Percentiles rank a stretch among this genome's conserved stretches.
These are phyloP conservation scores for Eucalyptus sp. DNA, from an alignment of 345 rosid genomes.

Conservation along the genomic window DNA sequence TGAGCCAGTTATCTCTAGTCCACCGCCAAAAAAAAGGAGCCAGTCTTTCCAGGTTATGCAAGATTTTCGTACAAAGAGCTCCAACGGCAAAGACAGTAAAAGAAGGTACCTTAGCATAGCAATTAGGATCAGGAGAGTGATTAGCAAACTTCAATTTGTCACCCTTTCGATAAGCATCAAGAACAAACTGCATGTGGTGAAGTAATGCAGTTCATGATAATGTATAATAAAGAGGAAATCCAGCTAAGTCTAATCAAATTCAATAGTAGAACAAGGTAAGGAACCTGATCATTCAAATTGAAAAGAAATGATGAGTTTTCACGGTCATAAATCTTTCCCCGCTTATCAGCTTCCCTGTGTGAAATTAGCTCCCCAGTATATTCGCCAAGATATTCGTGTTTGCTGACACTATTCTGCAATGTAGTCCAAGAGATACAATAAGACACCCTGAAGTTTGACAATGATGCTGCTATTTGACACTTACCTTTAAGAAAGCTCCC, in stretches of 20 bases:
- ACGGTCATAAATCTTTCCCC: constrained; percentile 97
- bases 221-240: not conserved
- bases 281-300: constrained; percentile 93
- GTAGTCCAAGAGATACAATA: not conserved
- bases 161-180: constrained; percentile 97
- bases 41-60: not conserved
- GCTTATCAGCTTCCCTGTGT: constrained; percentile 97
- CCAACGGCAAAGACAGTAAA: not conserved
- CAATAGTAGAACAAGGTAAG: not conserved
- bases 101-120: constrained; percentile 81
- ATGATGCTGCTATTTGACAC: not conserved
- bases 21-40: not conserved
- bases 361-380: constrained; percentile 99
- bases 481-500: constrained; percentile 99
- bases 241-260: not conserved
- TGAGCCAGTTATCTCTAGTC: not conserved
- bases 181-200: constrained; percentile 68
- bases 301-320: constrained; percentile 98
- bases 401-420: constrained; percentile 83
- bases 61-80: not conserved
- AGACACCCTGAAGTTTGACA: not conserved
- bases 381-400: constrained; percentile 96
- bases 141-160: constrained; percentile 96
- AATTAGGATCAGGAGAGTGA: constrained; percentile 96
- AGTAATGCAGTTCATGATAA: not conserved